Evolutionary conservation across 2,329 filamentous ascomycete species (phyloP).

Genomic region (Alternaria novae-zelandiae): DNA sequence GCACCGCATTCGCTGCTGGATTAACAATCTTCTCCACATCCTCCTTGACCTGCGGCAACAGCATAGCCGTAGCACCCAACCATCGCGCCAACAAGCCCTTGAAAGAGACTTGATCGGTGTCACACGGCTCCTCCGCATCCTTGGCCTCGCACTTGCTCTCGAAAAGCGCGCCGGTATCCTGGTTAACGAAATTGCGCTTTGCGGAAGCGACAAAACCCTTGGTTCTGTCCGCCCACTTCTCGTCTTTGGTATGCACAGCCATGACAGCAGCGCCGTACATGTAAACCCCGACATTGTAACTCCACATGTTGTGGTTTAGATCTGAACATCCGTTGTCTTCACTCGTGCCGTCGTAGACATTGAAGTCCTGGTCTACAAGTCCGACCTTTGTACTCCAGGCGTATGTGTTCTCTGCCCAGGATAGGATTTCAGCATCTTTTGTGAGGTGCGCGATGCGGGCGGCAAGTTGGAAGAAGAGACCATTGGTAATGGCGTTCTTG

Average conservation of each 20-base stretch:
- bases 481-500: conserved; percentile 81
- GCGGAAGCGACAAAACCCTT: conserved; percentile 47
- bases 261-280: conserved; percentile 56
- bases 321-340: conserved; percentile 52
- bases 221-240: conserved; percentile 27
- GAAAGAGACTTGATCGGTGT: conserved; percentile 73
- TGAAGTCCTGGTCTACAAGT: conserved; percentile 56
- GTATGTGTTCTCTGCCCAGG: conserved; percentile 71
- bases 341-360: conserved; percentile 60
- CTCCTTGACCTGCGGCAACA: conserved; percentile 25
- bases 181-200: conserved; percentile 29
- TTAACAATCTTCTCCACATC: conserved; percentile 20
- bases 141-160: conserved; percentile 68
- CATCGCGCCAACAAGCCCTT: conserved; percentile 54
- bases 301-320: conserved; percentile 53
- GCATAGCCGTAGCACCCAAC: conserved; percentile 30
- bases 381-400: conserved; percentile 57
- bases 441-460: conserved; percentile 73
- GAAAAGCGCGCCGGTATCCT: conserved; percentile 41
- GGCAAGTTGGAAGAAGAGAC: conserved; percentile 79
- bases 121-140: conserved; percentile 53
- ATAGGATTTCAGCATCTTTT: conserved; percentile 56
- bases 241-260: conserved; percentile 24
- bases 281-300: conserved; percentile 59
- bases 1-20: conserved; percentile 15